phyloP scores from a whole-genome alignment of 1,284 basidiomycete genomes.

The Trichosporon faecale region DNA sequence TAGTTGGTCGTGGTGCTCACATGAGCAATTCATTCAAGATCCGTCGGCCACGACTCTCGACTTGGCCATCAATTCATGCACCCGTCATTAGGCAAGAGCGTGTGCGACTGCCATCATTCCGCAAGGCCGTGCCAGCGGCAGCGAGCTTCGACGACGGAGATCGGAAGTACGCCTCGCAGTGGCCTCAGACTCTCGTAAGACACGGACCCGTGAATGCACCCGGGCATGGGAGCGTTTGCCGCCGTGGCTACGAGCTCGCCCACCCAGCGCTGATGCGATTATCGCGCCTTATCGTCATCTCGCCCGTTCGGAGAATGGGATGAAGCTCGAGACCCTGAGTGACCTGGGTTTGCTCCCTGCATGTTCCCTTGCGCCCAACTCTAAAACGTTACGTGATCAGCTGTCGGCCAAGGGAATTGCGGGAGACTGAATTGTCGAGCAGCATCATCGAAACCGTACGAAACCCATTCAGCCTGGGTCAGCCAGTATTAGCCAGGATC shows the following conservation, averaged over 20 bases:
- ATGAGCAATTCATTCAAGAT: background rate
- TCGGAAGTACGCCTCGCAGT: too few species aligned
- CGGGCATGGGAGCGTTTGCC: background rate
- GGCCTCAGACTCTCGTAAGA: background rate
- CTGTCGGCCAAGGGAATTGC: background rate
- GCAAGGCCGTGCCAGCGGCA: too few species aligned
- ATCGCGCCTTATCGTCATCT: background rate
- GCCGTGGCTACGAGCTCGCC: background rate
- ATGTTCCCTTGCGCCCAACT: background rate
- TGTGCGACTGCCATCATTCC: background rate
- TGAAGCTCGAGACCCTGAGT: background rate
- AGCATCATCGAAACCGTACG: background rate
- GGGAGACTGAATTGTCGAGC: slow-evolving; percentile 7
- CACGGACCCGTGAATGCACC: background rate
- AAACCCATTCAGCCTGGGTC: slow-evolving; percentile 4
- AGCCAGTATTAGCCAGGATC: too few species aligned
- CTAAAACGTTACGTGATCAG: background rate
- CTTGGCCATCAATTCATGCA: background rate
- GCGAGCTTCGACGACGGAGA: too few species aligned
- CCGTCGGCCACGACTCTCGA: background rate
- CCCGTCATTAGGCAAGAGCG: background rate
- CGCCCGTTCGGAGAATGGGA: background rate
- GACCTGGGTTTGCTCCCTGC: background rate
- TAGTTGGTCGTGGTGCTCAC: background rate
- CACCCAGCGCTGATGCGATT: background rate